phyloP scores from a whole-genome alignment of 2,329 filamentous ascomycete species.

The Apiospora sp. region DNA sequence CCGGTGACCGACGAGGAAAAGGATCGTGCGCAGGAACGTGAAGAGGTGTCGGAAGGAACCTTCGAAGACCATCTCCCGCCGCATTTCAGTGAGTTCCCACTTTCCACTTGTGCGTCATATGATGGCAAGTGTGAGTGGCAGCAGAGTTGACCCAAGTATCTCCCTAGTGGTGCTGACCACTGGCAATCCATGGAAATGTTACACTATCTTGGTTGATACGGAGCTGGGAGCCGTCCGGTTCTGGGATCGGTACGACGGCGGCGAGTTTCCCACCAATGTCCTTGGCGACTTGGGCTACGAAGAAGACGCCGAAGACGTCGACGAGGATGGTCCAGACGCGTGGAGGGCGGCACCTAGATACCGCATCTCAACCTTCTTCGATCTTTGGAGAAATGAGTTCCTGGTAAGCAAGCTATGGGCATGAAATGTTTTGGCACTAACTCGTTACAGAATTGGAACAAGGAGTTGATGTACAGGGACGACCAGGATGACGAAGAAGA shows the following conservation, averaged over 20 bases:
- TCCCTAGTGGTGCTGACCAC: background rate
- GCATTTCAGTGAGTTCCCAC: background rate
- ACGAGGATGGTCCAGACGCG: background rate
- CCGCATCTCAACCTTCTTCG: background rate
- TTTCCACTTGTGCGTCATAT: background rate
- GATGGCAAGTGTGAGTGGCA: background rate
- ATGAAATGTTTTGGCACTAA: too few species aligned
- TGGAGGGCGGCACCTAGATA: background rate
- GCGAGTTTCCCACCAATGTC: background rate
- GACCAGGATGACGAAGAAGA: background rate
- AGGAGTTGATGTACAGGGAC: background rate
- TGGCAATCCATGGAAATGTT: background rate
- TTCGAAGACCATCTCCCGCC: background rate
- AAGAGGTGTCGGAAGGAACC: background rate
- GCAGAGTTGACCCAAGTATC: background rate
- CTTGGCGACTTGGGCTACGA: background rate
- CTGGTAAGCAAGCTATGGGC: background rate
- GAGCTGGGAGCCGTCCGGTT: background rate
- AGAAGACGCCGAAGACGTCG: background rate
- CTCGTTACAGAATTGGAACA: background rate
- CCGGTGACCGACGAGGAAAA: background rate
- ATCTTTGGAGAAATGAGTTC: background rate
- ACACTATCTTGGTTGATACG: background rate
- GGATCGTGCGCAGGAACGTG: background rate
- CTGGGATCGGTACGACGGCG: background rate